Conservation (phyloP, 2,329 filamentous ascomycete species). For the Venturia pyrina region DNA sequence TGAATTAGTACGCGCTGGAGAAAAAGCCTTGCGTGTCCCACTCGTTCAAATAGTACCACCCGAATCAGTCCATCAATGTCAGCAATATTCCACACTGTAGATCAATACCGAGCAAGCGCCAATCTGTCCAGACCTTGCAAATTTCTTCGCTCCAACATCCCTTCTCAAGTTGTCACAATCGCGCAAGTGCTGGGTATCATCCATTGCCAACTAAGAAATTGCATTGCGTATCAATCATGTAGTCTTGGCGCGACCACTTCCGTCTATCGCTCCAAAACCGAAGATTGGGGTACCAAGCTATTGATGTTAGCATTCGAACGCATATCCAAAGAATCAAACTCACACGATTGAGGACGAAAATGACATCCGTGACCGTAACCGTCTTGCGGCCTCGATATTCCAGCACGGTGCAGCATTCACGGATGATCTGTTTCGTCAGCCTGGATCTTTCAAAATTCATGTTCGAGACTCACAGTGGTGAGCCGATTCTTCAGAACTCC, state of each 20-base stretch:
- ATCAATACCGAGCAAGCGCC: no score
- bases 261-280: neutral
- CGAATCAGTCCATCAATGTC: neutral
- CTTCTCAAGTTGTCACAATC: neutral
- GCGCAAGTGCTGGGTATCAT: neutral
- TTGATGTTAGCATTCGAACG: neutral
- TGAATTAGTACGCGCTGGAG: neutral
- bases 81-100: no score
- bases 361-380: slow-evolving; percentile 8
- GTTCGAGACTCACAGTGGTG: slow-evolving; percentile 13
- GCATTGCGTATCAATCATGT: neutral
- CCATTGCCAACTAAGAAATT: neutral
- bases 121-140: neutral
- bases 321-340: neutral
- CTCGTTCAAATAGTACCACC: neutral
- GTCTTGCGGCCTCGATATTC: slow-evolving; percentile 10
- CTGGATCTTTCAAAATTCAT: neutral
- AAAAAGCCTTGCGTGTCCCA: neutral
- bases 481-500: slow-evolving; percentile 42
- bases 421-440: slow-evolving; percentile 2
- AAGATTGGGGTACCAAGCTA: slow-evolving; percentile 11
- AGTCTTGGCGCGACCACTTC: neutral
- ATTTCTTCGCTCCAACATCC: neutral
- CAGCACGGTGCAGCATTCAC: neutral
- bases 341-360: slow-evolving; percentile 11